Evolutionary conservation across 2,329 filamentous ascomycete species (phyloP).

Genomic region (Cercospora canescens): DNA sequence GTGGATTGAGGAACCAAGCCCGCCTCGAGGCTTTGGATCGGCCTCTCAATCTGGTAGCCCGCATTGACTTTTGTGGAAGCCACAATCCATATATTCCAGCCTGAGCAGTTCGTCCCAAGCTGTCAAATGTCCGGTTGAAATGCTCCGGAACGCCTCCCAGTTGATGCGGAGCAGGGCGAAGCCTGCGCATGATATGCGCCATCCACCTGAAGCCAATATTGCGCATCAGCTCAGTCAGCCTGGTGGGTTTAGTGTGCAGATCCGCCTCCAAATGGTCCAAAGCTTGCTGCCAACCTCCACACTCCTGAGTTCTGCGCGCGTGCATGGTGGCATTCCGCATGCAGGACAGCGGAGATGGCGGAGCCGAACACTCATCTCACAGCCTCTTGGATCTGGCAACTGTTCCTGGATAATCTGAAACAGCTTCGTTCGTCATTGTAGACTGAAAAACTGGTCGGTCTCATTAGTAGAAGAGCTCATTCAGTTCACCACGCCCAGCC

Average conservation of each 20-base stretch:
- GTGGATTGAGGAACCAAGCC: not conserved
- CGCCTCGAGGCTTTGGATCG: conserved; percentile 5
- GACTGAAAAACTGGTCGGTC: not conserved
- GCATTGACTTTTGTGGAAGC: conserved; percentile 7
- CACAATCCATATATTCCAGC: conserved; percentile 3
- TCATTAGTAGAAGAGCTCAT: not conserved
- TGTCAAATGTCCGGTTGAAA: not conserved
- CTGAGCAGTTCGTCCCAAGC: not conserved
- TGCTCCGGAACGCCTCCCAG: not conserved
- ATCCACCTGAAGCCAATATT: not conserved
- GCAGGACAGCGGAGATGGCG: not conserved
- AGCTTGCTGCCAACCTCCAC: conserved; percentile 3
- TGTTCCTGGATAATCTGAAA: conserved; percentile 2
- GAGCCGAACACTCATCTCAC: conserved; percentile 3
- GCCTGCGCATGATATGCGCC: not conserved
- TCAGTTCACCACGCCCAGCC: not conserved
- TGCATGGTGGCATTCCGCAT: not conserved
- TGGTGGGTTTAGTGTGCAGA: conserved; percentile 1
- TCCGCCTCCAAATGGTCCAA: not conserved
- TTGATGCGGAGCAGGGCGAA: not conserved
- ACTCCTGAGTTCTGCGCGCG: not conserved
- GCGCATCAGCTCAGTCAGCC: not conserved
- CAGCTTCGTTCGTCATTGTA: not conserved
- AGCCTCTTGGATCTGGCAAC: not conserved
- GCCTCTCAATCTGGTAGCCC: conserved; percentile 12